A percentile compares a stretch with the other conserved stretches of the same genome.
phyloP scores from a whole-genome alignment of 805 yeast genomes.

The Wickerhamomyces xylosicus region DNA sequence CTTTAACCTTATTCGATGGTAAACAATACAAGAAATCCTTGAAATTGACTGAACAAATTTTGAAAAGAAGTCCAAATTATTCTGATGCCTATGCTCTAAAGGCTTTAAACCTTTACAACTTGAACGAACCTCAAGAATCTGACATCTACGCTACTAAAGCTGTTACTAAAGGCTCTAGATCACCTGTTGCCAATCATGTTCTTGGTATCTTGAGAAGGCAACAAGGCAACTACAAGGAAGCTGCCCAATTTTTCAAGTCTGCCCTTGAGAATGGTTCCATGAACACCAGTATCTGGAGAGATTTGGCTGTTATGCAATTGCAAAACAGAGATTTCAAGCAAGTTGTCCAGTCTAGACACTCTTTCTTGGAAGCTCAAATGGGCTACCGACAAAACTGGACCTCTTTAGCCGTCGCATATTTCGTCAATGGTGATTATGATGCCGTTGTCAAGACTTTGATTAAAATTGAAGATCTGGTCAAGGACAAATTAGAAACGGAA shows the following conservation, averaged over 20 bases:
- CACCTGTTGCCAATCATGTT: constrained; percentile 75
- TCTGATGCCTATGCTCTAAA: constrained; percentile 80
- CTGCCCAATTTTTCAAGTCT: constrained; percentile 66
- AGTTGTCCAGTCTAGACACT: constrained; percentile 52
- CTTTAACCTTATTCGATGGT: constrained; percentile 70
- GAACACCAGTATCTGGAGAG: constrained; percentile 73
- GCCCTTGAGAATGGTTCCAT: constrained; percentile 71
- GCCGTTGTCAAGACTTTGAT: constrained; percentile 64
- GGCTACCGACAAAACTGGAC: constrained; percentile 92
- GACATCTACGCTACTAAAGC: constrained; percentile 53
- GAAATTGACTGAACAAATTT: constrained; percentile 59
- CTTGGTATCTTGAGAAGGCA: constrained; percentile 76
- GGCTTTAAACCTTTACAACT: constrained; percentile 55
- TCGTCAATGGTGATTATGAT: constrained; percentile 54
- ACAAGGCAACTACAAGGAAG: constrained; percentile 58
- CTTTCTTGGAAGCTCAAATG: constrained; percentile 59
- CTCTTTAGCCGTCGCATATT: constrained; percentile 76
- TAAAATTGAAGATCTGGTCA: constrained; percentile 67
- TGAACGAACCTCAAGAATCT: constrained; percentile 56
- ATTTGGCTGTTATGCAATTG: constrained; percentile 67
- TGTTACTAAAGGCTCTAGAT: constrained; percentile 41
- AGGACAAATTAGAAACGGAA: constrained; percentile 49
- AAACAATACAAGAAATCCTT: constrained; percentile 84
- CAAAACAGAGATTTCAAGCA: constrained; percentile 69
- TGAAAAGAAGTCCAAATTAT: constrained; percentile 68